Evolutionary conservation across 768 basidiomycete genomes (phyloP), one percentile per base, ranked within the genome.

Genomic region (Termitomyces sp.): DNA sequence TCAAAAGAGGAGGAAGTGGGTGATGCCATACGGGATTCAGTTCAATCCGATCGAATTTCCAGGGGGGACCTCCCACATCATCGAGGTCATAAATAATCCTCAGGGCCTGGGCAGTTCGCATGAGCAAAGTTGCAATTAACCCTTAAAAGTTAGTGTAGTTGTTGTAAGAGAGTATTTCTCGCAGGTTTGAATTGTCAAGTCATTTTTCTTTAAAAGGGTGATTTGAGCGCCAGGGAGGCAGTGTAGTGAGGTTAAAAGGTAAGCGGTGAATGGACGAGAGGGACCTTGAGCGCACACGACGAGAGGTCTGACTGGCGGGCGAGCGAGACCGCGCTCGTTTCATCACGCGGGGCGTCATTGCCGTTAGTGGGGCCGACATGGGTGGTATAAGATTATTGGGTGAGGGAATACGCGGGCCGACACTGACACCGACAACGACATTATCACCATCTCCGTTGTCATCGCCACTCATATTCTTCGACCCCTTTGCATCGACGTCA

Each of bases 271-370:
- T 51, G 15, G 57, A 55, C 8, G 61, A 54, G 33, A 59, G 46
- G 14, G 61, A 62, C 46, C 43, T 54, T 23, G 58, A 56, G 44
- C 61, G 55, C 44, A 53, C 44, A 55, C 38, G 58, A 30, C 58
- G 61, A 30, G 55, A 57, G 38, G 37, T 26, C 23, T 62, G 55
- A 41, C 55, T 55, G n/a, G 55, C 53, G 9, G 56, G 52, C 23
- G 61, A 59, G n/a, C 44, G 56, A 26, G 64, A 63, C 37, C 64
- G 60, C 38, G 62, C 62, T 58, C 64, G 62, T 60, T 65, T 65
- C 57, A 54, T 61, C 48, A 56, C 43, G 35, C 62, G 55, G 35
- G 58, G 55, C 17, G 56, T 59, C 38, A 60, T 51, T 26, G 43
- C 40, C 49, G 17, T 28, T 19, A 42, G 33, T 45, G 60, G 55